A percentile compares a stretch with the other conserved stretches of the same genome.
Conservation (phyloP, 2,329 filamentous ascomycete genomes). For the Penicillium sp. region DNA sequence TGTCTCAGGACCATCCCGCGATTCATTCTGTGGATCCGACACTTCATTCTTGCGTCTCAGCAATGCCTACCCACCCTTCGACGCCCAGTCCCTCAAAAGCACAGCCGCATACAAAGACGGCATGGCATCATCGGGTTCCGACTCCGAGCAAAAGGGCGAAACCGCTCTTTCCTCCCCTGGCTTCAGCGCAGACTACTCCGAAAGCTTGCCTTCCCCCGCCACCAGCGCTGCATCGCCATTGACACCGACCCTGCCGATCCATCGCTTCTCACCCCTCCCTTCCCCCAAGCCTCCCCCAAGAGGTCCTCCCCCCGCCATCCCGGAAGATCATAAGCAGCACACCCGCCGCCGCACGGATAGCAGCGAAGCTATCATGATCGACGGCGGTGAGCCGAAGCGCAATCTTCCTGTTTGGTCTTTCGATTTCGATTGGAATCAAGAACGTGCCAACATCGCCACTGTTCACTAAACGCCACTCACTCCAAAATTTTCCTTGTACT, state of each 20-base stretch:
- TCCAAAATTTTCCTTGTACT: conserved; percentile 5
- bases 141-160: conserved; percentile 37
- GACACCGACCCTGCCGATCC: conserved; percentile 41
- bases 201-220: conserved; percentile 39
- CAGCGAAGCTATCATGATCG: conserved; percentile 49
- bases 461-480: conserved; percentile 32
- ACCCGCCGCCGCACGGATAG: conserved; percentile 45
- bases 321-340: conserved; percentile 36
- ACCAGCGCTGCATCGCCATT: conserved; percentile 41
- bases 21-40: conserved; percentile 39
- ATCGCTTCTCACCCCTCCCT: conserved; percentile 41
- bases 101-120: conserved; percentile 30
- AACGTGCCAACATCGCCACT: conserved; percentile 37
- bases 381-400: conserved; percentile 54
- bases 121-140: conserved; percentile 31
- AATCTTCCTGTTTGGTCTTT: conserved; percentile 50
- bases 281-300: conserved; percentile 35
- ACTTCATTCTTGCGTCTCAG: conserved; percentile 45
- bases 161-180: conserved; percentile 33
- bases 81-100: conserved; percentile 28
- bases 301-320: conserved; percentile 34
- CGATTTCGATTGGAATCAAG: conserved; percentile 44
- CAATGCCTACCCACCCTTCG: conserved; percentile 30
- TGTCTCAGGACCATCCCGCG: conserved; percentile 32
- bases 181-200: conserved; percentile 39